Evolutionary conservation across 495 filamentous ascomycete genomes (phyloP), one percentile per base, ranked within the genome.

Genomic region (Annulohypoxylon maeteangense): DNA sequence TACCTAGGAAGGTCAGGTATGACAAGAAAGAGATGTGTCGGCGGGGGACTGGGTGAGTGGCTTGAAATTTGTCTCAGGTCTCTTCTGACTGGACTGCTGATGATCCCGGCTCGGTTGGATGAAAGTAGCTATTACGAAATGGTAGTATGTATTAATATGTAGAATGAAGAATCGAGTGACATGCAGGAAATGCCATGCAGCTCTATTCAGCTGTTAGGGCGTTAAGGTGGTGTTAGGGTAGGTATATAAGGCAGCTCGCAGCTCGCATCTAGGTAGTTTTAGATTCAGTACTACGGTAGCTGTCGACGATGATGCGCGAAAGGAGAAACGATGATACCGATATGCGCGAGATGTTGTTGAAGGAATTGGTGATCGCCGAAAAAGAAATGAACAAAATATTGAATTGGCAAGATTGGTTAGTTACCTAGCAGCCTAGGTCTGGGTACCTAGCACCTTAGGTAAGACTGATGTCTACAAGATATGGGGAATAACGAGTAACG

Each of bases 131-230:
- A 61, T 65, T 72, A 68, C 55, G 64, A 53, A 57, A 62, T 68
- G 61, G 61, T 65, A 16, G 40, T 20, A 44, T 44, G 40, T 61
- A 69, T 73, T 73, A 69, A 73, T 73, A 68, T 66, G 70, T 62
- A 57, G 70, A 55, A 66, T 59, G 69, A 61, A 44, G 62, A 56
- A 65, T 61, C 34, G 68, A 68, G 61, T 65, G 69, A 73, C 70
- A 61, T 69, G 70, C 70, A 68, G 65, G 11, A 32, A 45, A 66
- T 73, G 70, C 65, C 68, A 68, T 68, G 65, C 65, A 73, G 65
- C 50, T 51, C 34, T 14, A 18, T 62, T 55, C 36, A 32, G 62
- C 29, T 65, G 60, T 60, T 51, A 14, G 14, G 47, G 11, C 20
- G 36, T 40, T 14, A 40, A 14, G 36, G 36, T 36, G 36, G 36